Evolutionary conservation across 2,329 filamentous ascomycete genomes (phyloP).

Genomic region (Hirsutella minnesotensis): DNA sequence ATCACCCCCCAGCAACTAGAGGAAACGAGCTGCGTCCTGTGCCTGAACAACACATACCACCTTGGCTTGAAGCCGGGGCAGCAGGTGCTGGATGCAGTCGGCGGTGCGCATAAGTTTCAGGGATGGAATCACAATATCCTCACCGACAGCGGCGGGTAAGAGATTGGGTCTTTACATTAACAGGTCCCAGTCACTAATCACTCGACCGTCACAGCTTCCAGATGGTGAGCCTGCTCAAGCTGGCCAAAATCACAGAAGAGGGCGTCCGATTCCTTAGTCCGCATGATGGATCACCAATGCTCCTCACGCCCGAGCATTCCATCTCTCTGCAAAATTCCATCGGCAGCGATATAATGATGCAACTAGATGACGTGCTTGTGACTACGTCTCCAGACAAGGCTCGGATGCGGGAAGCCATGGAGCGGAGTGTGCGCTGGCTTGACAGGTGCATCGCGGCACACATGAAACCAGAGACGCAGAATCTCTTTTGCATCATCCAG

Average conservation of each 20-base stretch:
- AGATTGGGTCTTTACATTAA: too few relatives aligned
- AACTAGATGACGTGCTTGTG: conserved; percentile 93
- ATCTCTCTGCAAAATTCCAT: conserved; percentile 95
- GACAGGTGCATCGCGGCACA: conserved; percentile 91
- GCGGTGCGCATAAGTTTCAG: conserved; percentile 88
- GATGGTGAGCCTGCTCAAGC: conserved; percentile 92
- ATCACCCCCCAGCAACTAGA: conserved; percentile 87
- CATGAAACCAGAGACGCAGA: conserved; percentile 70
- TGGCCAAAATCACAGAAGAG: conserved; percentile 89
- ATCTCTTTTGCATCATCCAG: conserved; percentile 97
- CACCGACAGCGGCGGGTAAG: conserved; percentile 64
- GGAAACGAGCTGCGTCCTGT: conserved; percentile 77
- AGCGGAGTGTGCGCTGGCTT: conserved; percentile 87
- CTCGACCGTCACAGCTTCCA: conserved; percentile 93
- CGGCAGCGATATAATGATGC: conserved; percentile 98
- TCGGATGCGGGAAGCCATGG: conserved; percentile 90
- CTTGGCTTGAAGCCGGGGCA: conserved; percentile 91
- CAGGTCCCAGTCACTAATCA: too few relatives aligned
- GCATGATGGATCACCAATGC: conserved; percentile 90
- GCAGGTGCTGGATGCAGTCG: conserved; percentile 72
- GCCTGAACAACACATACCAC: conserved; percentile 97
- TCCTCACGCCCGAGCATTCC: conserved; percentile 93
- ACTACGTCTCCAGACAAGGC: conserved; percentile 84
- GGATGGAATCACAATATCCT: conserved; percentile 93
- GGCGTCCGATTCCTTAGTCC: conserved; percentile 93